Conservation (phyloP, 352 stramenopile genomes). For the Globisporangium splendens region DNA sequence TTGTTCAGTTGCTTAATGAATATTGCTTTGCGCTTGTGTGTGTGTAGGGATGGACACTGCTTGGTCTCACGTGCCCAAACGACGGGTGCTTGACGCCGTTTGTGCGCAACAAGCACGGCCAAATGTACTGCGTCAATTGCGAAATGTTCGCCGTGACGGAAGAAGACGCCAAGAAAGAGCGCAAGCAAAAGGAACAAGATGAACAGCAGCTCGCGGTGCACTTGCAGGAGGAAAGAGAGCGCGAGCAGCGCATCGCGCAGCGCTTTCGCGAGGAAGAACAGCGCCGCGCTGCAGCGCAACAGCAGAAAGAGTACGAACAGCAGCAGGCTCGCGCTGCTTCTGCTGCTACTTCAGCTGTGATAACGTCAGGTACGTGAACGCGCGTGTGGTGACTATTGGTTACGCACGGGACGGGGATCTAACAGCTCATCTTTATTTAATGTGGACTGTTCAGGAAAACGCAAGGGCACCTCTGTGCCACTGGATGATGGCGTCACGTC, state of each 20-base stretch:
- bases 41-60: slow-evolving; percentile 69
- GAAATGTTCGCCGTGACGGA: slow-evolving; percentile 73
- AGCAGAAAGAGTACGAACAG: slow-evolving; percentile 10
- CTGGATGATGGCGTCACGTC: slow-evolving; percentile 7
- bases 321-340: too few relatives aligned
- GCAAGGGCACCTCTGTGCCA: slow-evolving; percentile 35
- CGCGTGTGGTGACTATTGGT: too few relatives aligned
- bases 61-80: slow-evolving; percentile 59
- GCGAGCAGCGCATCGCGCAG: slow-evolving; percentile 44
- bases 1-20: neutral
- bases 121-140: slow-evolving; percentile 81
- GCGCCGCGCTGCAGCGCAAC: slow-evolving; percentile 36
- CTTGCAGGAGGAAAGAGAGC: slow-evolving; percentile 32
- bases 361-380: slow-evolving; percentile 23
- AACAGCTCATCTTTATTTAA: too few relatives aligned
- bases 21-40: slow-evolving; percentile 4
- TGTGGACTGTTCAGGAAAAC: slow-evolving; percentile 43
- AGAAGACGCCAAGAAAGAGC: slow-evolving; percentile 58
- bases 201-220: slow-evolving; percentile 39
- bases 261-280: slow-evolving; percentile 70
- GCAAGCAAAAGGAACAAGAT: slow-evolving; percentile 34
- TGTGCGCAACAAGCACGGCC: slow-evolving; percentile 71
- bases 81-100: slow-evolving; percentile 76
- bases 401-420: too few relatives aligned
- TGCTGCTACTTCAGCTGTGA: neutral